These are phyloP conservation scores for Apiotrichum sp. DNA, from an alignment of 1,284 basidiomycete genomes.

Conservation along the genomic window DNA sequence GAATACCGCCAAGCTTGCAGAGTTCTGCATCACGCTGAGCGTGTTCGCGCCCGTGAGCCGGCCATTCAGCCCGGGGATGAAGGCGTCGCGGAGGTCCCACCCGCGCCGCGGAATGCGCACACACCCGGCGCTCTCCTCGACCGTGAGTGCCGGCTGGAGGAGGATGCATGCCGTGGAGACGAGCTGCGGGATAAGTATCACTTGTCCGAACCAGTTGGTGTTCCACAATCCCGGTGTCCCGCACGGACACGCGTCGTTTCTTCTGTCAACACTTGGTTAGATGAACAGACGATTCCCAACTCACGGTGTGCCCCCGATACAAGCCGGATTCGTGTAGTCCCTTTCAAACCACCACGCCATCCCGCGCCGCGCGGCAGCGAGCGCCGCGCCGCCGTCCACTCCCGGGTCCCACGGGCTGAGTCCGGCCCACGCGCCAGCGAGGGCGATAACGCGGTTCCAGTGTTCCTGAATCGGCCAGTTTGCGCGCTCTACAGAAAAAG, in stretches of 20 bases:
- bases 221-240: slow-evolving; percentile 56
- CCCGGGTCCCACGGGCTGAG: slow-evolving; percentile 48
- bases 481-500: slow-evolving; percentile 48
- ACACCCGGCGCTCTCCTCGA: slow-evolving; percentile 51
- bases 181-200: slow-evolving; percentile 57
- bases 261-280: slow-evolving; percentile 34
- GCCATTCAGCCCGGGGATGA: slow-evolving; percentile 49
- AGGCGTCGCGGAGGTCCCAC: slow-evolving; percentile 52
- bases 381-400: slow-evolving; percentile 44
- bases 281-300: not conserved
- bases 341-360: slow-evolving; percentile 62
- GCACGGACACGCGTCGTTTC: slow-evolving; percentile 37
- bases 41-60: slow-evolving; percentile 57
- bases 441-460: slow-evolving; percentile 55
- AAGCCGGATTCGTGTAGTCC: slow-evolving; percentile 55
- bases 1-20: slow-evolving; percentile 22
- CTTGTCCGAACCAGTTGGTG: slow-evolving; percentile 62
- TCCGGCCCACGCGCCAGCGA: slow-evolving; percentile 58
- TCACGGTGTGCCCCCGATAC: slow-evolving; percentile 43
- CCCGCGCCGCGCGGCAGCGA: slow-evolving; percentile 50
- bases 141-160: slow-evolving; percentile 50
- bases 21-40: slow-evolving; percentile 27
- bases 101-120: slow-evolving; percentile 53
- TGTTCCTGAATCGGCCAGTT: slow-evolving; percentile 63
- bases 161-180: slow-evolving; percentile 58